These are phyloP conservation scores for Platanthera guangdongensis DNA, from an alignment of 106 monocot species.

Conservation along the genomic window DNA sequence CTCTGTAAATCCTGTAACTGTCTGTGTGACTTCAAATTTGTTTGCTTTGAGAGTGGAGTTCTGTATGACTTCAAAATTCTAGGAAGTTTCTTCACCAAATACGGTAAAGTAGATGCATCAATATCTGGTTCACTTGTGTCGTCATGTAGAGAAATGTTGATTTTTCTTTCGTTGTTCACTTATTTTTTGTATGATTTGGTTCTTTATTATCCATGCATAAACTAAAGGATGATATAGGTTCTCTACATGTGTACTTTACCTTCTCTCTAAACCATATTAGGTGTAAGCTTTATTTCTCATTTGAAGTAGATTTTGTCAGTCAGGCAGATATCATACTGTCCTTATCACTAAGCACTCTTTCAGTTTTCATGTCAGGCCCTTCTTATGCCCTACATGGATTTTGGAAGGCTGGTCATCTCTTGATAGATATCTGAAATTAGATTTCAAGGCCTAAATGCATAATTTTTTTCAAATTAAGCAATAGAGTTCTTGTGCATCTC, in stretches of 20 bases:
- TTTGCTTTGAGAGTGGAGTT: not conserved
- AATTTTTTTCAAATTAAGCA: not conserved
- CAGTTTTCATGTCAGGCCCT: slow-evolving; percentile 6
- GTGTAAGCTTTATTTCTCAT: not conserved
- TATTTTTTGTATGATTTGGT: not conserved
- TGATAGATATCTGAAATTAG: not conserved
- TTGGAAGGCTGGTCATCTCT: not conserved
- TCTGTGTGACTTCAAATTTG: not conserved
- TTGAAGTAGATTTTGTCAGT: not conserved
- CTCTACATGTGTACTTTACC: not conserved
- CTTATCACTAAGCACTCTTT: not conserved
- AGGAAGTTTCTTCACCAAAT: slow-evolving; percentile 10
- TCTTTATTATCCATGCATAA: not conserved
- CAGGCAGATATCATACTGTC: not conserved
- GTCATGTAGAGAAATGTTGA: not conserved
- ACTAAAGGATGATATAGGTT: not conserved
- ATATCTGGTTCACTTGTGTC: not conserved
- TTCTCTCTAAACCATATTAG: not conserved
- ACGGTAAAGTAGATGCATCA: not conserved
- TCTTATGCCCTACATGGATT: not conserved
- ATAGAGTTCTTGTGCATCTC: not conserved
- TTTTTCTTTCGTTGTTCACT: not conserved
- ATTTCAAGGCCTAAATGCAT: not conserved
- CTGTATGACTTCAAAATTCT: not conserved
- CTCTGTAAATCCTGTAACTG: not conserved